These are phyloP conservation scores for Eucalyptus leucophloia DNA, from an alignment of 345 rosid species.

Conservation along the genomic window DNA sequence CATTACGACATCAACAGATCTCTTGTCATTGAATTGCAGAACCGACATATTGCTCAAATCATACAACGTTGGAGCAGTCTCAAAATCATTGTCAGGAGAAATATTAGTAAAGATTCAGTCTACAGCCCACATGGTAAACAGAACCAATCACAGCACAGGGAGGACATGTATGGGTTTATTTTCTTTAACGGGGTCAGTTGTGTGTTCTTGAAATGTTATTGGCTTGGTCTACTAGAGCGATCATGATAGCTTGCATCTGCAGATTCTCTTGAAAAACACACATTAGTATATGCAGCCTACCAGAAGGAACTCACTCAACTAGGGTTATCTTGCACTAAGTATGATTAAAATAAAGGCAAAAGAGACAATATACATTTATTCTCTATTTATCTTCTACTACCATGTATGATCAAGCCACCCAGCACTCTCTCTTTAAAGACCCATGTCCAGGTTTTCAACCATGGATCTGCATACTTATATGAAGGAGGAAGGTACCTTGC, in stretches of 20 bases:
- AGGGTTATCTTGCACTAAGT: not conserved
- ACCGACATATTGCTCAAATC: not conserved
- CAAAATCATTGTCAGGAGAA: not conserved
- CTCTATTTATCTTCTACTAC: not conserved
- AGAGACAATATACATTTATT: not conserved
- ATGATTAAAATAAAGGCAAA: not conserved
- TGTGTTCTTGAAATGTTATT: not conserved
- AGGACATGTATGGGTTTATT: not conserved
- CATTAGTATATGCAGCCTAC: not conserved
- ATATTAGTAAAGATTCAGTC: not conserved
- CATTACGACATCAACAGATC: not conserved
- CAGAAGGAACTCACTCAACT: not conserved
- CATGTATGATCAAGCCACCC: not conserved
- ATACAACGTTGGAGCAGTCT: not conserved
- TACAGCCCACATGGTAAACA: not conserved
- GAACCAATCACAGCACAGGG: not conserved
- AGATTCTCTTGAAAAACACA: not conserved
- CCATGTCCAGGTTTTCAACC: not conserved
- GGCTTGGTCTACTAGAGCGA: not conserved
- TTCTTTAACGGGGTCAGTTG: not conserved
- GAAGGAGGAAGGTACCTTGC: conserved; percentile 23
- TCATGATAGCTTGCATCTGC: not conserved
- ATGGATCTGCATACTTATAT: not conserved
- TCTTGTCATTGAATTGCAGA: not conserved
- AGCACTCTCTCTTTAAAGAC: not conserved